Evolutionary conservation across 768 basidiomycete genomes (phyloP).

Genomic region (Tricholomella constricta): DNA sequence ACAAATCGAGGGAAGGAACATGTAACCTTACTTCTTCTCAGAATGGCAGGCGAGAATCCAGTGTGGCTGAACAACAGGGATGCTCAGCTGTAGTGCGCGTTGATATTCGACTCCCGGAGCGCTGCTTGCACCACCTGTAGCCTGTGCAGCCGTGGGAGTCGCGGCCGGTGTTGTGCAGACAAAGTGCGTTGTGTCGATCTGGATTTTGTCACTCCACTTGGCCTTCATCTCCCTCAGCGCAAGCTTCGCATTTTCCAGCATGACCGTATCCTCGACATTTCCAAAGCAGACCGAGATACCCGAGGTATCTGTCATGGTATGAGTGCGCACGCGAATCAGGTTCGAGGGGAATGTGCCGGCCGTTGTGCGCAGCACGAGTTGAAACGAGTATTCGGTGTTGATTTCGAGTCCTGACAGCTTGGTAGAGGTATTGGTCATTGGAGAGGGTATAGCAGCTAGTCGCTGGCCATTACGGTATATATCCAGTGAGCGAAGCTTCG

Average conservation of each 20-base stretch:
- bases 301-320: slow-evolving; percentile 93
- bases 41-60: slow-evolving; percentile 91
- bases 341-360: slow-evolving; percentile 92
- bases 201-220: slow-evolving; percentile 89
- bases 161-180: slow-evolving; percentile 90
- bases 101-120: slow-evolving; percentile 90
- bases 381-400: slow-evolving; percentile 89
- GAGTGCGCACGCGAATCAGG: slow-evolving; percentile 79
- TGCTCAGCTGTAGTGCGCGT: slow-evolving; percentile 89
- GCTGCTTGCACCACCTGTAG: slow-evolving; percentile 50
- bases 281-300: slow-evolving; percentile 96
- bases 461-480: slow-evolving; percentile 93
- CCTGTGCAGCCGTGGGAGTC: slow-evolving; percentile 58
- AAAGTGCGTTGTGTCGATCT: slow-evolving; percentile 98
- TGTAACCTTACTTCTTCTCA: slow-evolving; percentile 70
- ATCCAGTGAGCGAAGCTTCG: slow-evolving; percentile 85
- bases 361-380: slow-evolving; percentile 89
- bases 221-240: slow-evolving; percentile 86
- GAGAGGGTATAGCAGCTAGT: slow-evolving; percentile 82
- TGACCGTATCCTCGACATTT: slow-evolving; percentile 71
- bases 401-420: slow-evolving; percentile 83
- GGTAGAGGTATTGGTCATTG: slow-evolving; percentile 82
- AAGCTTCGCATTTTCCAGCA: slow-evolving; percentile 80
- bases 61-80: slow-evolving; percentile 92
- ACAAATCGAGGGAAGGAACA: background rate